These are phyloP conservation scores for Xerocomellus amylosporus DNA, from an alignment of 768 basidiomycete species.

Conservation along the genomic window DNA sequence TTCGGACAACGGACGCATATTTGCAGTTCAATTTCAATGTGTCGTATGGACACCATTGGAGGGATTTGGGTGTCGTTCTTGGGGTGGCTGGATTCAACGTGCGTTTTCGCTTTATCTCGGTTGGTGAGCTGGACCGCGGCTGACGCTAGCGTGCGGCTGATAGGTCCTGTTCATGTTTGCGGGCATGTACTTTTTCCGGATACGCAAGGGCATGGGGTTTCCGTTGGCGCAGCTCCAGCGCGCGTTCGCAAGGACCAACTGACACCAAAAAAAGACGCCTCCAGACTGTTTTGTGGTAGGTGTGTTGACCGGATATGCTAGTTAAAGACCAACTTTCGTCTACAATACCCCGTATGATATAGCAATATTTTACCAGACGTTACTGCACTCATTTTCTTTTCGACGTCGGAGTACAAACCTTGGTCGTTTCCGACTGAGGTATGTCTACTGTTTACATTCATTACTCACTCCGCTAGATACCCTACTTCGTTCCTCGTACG, in stretches of 20 bases:
- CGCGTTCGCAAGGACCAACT: not conserved
- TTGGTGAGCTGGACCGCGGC: not conserved
- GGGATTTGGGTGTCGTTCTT: constrained; percentile 9
- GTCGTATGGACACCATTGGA: constrained; percentile 8
- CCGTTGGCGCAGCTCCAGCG: not conserved
- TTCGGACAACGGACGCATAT: constrained; percentile 44
- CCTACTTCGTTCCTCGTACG: too few species aligned
- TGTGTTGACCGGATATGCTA: too few species aligned
- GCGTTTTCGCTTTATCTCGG: not conserved
- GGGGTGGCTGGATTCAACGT: constrained; percentile 43
- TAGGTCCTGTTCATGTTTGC: constrained; percentile 31
- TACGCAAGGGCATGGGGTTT: constrained; percentile 18
- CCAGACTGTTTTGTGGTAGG: too few species aligned
- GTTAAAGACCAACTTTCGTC: too few species aligned
- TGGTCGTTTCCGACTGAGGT: too few species aligned
- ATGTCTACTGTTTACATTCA: too few species aligned
- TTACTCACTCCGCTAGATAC: too few species aligned
- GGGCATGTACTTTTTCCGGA: constrained; percentile 32
- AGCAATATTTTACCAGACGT: too few species aligned
- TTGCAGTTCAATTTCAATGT: not conserved
- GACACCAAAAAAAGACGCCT: not conserved
- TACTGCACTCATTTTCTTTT: too few species aligned
- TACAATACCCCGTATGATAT: too few species aligned
- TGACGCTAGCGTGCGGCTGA: not conserved
- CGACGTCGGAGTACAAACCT: too few species aligned